phyloP scores from a whole-genome alignment of 1,284 basidiomycete genomes.

The Cutaneotrichosporon cavernicola region DNA sequence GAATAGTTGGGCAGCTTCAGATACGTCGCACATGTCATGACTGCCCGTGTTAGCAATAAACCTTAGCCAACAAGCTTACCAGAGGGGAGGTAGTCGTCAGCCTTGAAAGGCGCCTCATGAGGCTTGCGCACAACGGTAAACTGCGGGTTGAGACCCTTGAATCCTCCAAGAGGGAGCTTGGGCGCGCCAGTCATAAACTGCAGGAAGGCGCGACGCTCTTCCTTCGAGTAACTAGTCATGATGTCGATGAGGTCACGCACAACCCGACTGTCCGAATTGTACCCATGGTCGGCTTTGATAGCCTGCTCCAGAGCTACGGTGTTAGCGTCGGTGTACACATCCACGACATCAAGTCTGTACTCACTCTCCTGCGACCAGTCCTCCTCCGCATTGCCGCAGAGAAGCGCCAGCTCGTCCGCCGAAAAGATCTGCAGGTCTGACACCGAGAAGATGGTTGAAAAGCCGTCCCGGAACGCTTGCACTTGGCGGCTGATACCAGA shows the following conservation, averaged over 20 bases:
- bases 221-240: slow-evolving; percentile 74
- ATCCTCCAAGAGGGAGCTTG: slow-evolving; percentile 90
- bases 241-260: slow-evolving; percentile 84
- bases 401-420: slow-evolving; percentile 85
- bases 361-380: slow-evolving; percentile 88
- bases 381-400: slow-evolving; percentile 93
- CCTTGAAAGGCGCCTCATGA: slow-evolving; percentile 81
- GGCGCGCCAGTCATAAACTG: slow-evolving; percentile 98
- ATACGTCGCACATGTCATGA: slow-evolving; percentile 56
- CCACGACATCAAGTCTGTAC: slow-evolving; percentile 40
- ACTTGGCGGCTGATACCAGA: slow-evolving; percentile 71
- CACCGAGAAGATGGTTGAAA: slow-evolving; percentile 92
- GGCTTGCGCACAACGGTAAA: slow-evolving; percentile 97
- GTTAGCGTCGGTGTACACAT: neutral
- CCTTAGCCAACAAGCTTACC: slow-evolving; percentile 54
- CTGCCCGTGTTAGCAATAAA: neutral
- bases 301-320: slow-evolving; percentile 75
- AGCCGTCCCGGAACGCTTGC: slow-evolving; percentile 79
- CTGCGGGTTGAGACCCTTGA: slow-evolving; percentile 89
- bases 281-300: slow-evolving; percentile 97
- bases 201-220: slow-evolving; percentile 79
- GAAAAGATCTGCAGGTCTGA: slow-evolving; percentile 87
- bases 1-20: slow-evolving; percentile 92
- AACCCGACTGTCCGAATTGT: slow-evolving; percentile 87
- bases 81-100: slow-evolving; percentile 93